Conservation (phyloP, 805 yeast species). For the Sugiyamaella mastotermitis region DNA sequence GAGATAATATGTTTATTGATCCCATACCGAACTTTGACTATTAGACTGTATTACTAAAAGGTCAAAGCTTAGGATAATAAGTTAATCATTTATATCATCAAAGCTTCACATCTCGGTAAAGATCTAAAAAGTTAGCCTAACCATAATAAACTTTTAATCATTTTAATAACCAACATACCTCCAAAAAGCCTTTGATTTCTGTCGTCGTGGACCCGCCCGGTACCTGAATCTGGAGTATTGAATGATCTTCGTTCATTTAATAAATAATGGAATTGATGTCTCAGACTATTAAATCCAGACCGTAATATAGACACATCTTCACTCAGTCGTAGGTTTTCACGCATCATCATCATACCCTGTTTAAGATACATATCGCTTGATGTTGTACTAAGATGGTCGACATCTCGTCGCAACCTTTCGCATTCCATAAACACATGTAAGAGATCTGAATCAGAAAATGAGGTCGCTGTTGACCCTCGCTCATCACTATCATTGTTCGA, state of each 20-base stretch:
- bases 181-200: no score
- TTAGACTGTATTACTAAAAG: no score
- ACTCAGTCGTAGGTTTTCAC: constrained; percentile 28
- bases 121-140: no score
- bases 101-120: no score
- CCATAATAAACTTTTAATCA: no score
- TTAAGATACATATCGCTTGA: constrained; percentile 29
- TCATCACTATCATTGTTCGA: background rate
- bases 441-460: constrained; percentile 15
- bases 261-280: constrained; percentile 32
- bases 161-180: no score
- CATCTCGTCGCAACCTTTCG: constrained; percentile 31
- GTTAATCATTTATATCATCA: no score
- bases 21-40: no score
- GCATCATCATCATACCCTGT: constrained; percentile 28
- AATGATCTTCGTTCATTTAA: constrained; percentile 25
- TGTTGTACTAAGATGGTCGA: constrained; percentile 26
- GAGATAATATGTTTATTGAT: no score
- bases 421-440: constrained; percentile 25
- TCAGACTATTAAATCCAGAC: constrained; percentile 28
- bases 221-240: no score
- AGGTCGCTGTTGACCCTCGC: constrained; percentile 4
- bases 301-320: constrained; percentile 30
- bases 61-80: no score
- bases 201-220: no score